Base-by-base conservation (phyloP, 805 yeast species). In the Dipodascus albidus region DNA sequence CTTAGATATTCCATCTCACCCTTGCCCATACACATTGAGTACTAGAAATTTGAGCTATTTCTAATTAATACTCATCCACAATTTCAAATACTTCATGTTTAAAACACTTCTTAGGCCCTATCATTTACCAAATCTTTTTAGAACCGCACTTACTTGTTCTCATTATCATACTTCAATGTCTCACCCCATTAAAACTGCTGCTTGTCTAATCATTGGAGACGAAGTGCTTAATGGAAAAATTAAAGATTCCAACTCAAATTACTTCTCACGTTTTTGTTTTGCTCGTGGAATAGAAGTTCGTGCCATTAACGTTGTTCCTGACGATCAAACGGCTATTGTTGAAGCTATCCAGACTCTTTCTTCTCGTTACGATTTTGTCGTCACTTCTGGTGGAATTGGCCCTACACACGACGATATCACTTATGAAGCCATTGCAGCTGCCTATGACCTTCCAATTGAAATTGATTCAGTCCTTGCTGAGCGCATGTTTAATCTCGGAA, bases 381-480 rank as follows among this genome's bases (percentile, higher is more conserved):
- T 85, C 21, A 86, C 95, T 0, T 75, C 84, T 53, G 85, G 87
- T 31, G 83, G 75, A 20, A 86, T 88, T 55, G 96, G 96, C 0
- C 86, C 95, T 2, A 88, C 96, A 0, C 95, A 87, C 60, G 96
- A 88, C 64, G 96, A 88, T 64, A 83, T 88, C 56, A 87, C 96
- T 0, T 88, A 88, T 65, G 80, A 79, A 52, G 74, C 86, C 38
- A 60, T 88, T n/a, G 87, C 91, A 1, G 76, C 75, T 58, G 84
- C 85, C 4, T 87, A 74, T 58, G 67, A 67, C 1, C 62, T 85
- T 4, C 75, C 76, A 0, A 66, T 81, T 54, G 66, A 64, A 48
- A 63, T 82, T 17, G 83, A 88, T 64, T 60, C 67, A 22, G 81
- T 74, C 27, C 81, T 87, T 1, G 83, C 78, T 19, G 73, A 69